Conservation (phyloP, 225 moss, liverwort and hornwort genomes). For the Physcomitrellopsis africana region DNA sequence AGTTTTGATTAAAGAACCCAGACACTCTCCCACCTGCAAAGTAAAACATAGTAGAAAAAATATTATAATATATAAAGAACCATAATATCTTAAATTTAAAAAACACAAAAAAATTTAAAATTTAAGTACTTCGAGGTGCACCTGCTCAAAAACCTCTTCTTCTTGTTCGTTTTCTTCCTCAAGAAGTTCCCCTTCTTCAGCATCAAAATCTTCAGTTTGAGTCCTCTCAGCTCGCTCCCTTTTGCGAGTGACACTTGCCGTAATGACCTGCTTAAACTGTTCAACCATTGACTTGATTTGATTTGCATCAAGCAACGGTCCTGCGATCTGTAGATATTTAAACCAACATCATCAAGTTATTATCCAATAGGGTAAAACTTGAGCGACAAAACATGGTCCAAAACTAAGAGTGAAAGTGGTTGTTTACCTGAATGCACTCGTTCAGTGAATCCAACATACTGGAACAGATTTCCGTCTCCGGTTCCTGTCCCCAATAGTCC, state of each 20-base stretch:
- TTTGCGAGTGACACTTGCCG: slow-evolving; percentile 86
- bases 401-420: too few species aligned
- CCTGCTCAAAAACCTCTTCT: slow-evolving; percentile 99
- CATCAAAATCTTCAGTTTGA: slow-evolving; percentile 96
- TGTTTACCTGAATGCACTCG: slow-evolving; percentile 87
- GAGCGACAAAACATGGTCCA: too few species aligned
- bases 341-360: too few species aligned
- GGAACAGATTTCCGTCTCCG: slow-evolving; percentile 94
- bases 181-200: slow-evolving; percentile 96
- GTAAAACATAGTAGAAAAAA: too few species aligned
- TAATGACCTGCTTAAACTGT: slow-evolving; percentile 95
- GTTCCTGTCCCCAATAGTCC: slow-evolving; percentile 66
- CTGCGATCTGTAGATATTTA: slow-evolving; percentile 63
- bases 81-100: too few species aligned
- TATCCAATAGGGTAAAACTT: too few species aligned
- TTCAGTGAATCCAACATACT: slow-evolving; percentile 97
- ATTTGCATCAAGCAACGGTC: slow-evolving; percentile 75
- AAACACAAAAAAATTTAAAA: too few species aligned
- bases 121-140: slow-evolving; percentile 1
- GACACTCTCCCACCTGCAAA: slow-evolving; percentile 91
- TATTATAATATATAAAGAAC: too few species aligned
- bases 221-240: slow-evolving; percentile 90
- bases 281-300: slow-evolving; percentile 93
- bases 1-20: slow-evolving; percentile 90
- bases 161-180: slow-evolving; percentile 99